These are phyloP conservation scores for Pulveroboletus sp. DNA, from an alignment of 768 basidiomycete genomes.

Conservation along the genomic window DNA sequence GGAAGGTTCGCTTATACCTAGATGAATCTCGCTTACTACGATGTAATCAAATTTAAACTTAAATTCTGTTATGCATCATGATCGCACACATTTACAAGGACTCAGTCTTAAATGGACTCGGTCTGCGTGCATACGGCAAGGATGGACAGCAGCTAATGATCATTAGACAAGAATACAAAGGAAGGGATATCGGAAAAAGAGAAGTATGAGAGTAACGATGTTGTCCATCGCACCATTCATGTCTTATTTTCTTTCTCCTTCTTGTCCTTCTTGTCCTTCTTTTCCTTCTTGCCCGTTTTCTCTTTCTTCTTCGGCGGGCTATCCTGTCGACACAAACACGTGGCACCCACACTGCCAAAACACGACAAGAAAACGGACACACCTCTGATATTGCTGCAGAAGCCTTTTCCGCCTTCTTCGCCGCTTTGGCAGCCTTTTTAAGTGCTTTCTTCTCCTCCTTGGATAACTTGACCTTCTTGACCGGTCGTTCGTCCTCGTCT, in stretches of 20 bases:
- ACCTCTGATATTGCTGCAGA: slow-evolving; percentile 33
- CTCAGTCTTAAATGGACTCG: background rate
- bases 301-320: slow-evolving; percentile 35
- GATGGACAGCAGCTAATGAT: background rate
- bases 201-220: background rate
- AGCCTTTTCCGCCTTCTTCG: slow-evolving; percentile 45
- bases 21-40: too few relatives aligned
- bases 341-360: background rate
- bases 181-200: background rate
- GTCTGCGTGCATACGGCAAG: background rate
- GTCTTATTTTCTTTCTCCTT: slow-evolving; percentile 49
- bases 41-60: too few relatives aligned
- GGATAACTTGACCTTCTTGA: slow-evolving; percentile 71
- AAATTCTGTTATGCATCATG: background rate
- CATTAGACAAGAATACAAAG: background rate
- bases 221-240: slow-evolving; percentile 14
- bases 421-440: slow-evolving; percentile 71
- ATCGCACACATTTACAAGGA: background rate
- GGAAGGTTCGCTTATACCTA: too few relatives aligned
- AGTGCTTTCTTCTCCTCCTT: slow-evolving; percentile 86
- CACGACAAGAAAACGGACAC: background rate
- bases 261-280: slow-evolving; percentile 36
- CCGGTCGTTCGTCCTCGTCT: slow-evolving; percentile 43
- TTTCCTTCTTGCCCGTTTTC: slow-evolving; percentile 35
- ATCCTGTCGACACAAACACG: slow-evolving; percentile 20